Base-by-base conservation (phyloP, 163 green algal species). In the Coccomyxa subellipsoidea region DNA sequence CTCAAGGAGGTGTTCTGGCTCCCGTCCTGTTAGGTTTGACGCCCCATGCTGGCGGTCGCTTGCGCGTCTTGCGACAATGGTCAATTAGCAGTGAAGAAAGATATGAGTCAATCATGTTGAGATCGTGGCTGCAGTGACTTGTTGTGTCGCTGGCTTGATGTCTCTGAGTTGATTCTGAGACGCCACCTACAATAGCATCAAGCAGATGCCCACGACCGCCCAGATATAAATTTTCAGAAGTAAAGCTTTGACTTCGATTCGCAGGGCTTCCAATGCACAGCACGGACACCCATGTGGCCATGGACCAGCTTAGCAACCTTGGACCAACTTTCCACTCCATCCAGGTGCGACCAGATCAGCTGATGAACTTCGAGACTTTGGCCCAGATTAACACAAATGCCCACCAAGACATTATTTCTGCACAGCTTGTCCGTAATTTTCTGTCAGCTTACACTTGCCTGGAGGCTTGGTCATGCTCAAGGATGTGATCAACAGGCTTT, bases 201-300 rank as follows among this genome's bases (percentile, higher is more conserved):
- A 12, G 40, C 40, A 54, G 40, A 54, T 10, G 40, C 8, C 10
- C 8, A 59, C 47, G 15, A 59, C 21, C 47, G 21, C 47, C 15
- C 15, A 10, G n/a, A n/a, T n/a, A n/a, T n/a, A n/a, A n/a, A n/a
- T n/a, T n/a, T n/a, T n/a, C n/a, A n/a, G n/a, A n/a, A n/a, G n/a
- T n/a, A n/a, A n/a, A n/a, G n/a, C n/a, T n/a, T n/a, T 23, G 40
- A 54, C 40, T 73, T 18, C 7, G 21, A 8, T 18, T 73, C n/a
- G n/a, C 66, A 73, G 66, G 66, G n/a, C 27, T 73, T 8, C 66
- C 66, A 18, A 73, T 73, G 66, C 66, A 73, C 27, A 73, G 66
- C 66, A 5, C 66, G 4, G 66, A n/a, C 27, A 36, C 66, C 18
- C 66, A 73, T 73, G 27, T 73, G 66, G 66, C 21, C 1, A 4